Percentiles rank a stretch among this genome's conserved stretches.
phyloP scores from a whole-genome alignment of 768 basidiomycete genomes.

The Hysterangium stoloniferum region DNA sequence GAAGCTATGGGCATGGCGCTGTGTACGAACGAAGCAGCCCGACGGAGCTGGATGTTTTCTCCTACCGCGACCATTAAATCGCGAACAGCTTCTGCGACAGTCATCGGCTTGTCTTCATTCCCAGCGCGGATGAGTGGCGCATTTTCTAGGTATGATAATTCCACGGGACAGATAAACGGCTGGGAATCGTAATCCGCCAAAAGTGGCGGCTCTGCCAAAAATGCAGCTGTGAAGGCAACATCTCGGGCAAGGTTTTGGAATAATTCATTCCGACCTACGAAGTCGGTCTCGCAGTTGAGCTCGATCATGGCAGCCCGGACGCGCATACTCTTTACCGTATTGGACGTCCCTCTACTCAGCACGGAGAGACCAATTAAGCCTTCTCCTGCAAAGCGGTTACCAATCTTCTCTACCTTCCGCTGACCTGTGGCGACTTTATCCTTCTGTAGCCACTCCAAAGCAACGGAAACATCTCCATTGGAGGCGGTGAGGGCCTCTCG shows the following conservation, averaged over 20 bases:
- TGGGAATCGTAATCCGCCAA: background rate
- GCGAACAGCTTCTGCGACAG: slow-evolving; percentile 57
- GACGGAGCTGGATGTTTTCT: slow-evolving; percentile 66
- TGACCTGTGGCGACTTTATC: slow-evolving; percentile 66
- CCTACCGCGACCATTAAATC: slow-evolving; percentile 69
- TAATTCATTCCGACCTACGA: slow-evolving; percentile 79
- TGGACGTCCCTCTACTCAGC: slow-evolving; percentile 52
- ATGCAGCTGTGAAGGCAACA: slow-evolving; percentile 80
- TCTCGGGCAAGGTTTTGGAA: slow-evolving; percentile 71
- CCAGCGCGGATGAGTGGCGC: slow-evolving; percentile 56
- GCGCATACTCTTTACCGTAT: slow-evolving; percentile 25
- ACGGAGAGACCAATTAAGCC: slow-evolving; percentile 75
- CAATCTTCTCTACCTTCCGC: slow-evolving; percentile 77
- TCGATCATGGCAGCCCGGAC: slow-evolving; percentile 84
- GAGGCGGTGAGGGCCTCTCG: slow-evolving; percentile 74
- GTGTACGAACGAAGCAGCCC: slow-evolving; percentile 40
- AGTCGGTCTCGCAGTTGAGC: slow-evolving; percentile 95
- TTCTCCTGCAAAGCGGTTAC: slow-evolving; percentile 63
- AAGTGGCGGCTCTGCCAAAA: slow-evolving; percentile 42
- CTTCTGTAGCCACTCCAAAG: slow-evolving; percentile 74
- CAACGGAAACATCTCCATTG: slow-evolving; percentile 64
- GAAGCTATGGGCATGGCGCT: slow-evolving; percentile 30
- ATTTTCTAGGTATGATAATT: slow-evolving; percentile 30
- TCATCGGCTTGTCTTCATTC: slow-evolving; percentile 31
- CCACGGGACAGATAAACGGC: slow-evolving; percentile 3